These are phyloP conservation scores for Colletotrichum musae DNA, from an alignment of 2,329 filamentous ascomycete species.

Conservation along the genomic window DNA sequence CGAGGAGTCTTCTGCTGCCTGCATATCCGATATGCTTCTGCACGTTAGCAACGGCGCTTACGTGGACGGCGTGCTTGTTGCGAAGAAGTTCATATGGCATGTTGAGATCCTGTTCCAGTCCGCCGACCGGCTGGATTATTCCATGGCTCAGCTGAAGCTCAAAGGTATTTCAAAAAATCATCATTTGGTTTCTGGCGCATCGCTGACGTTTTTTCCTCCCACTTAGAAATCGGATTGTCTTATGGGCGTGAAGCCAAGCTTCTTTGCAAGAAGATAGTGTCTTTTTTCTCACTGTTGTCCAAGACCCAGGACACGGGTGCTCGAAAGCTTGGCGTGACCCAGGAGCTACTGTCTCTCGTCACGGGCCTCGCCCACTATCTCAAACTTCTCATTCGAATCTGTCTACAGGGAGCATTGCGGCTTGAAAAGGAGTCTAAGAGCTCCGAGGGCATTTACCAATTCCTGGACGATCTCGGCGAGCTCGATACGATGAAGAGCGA, in stretches of 20 bases:
- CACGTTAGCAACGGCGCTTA: slow-evolving; percentile 99
- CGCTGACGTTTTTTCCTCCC: slow-evolving; percentile 15
- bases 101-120: slow-evolving; percentile 93
- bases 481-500: slow-evolving; percentile 84
- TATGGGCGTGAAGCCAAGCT: slow-evolving; percentile 98
- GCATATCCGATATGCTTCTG: slow-evolving; percentile 98
- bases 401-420: slow-evolving; percentile 91
- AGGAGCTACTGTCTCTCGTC: slow-evolving; percentile 97
- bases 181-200: slow-evolving; percentile 6
- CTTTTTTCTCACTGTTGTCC: slow-evolving; percentile 94
- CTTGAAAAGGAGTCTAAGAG: slow-evolving; percentile 87
- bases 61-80: slow-evolving; percentile 93
- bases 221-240: slow-evolving; percentile 75
- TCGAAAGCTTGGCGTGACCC: slow-evolving; percentile 93
- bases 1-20: slow-evolving; percentile 96
- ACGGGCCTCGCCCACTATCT: slow-evolving; percentile 97
- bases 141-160: slow-evolving; percentile 77
- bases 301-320: slow-evolving; percentile 95
- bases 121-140: slow-evolving; percentile 85
- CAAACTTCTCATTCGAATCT: slow-evolving; percentile 97
- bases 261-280: slow-evolving; percentile 99
- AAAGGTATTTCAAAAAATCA: slow-evolving; percentile 73
- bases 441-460: slow-evolving; percentile 82
- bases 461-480: slow-evolving; percentile 86
- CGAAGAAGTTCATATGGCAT: slow-evolving; percentile 96